Evolutionary conservation across 2,329 filamentous ascomycete species (phyloP).

Genomic region (Botrytis sinoallii): DNA sequence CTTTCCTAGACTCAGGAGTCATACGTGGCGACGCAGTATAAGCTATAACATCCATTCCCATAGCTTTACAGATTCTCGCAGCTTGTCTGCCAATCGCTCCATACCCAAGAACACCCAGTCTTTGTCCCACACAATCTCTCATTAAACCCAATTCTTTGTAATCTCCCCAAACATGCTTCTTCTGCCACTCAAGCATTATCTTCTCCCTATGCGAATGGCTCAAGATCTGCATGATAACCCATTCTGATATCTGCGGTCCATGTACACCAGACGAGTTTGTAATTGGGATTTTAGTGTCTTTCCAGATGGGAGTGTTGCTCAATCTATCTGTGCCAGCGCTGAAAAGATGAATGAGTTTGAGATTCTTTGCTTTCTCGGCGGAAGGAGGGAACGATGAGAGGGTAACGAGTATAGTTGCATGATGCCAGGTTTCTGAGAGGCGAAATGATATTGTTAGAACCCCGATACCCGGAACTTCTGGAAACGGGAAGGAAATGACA

Average conservation of each 20-base stretch:
- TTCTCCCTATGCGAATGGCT: constrained; percentile 55
- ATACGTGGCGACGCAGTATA: constrained; percentile 60
- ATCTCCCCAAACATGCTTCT: constrained; percentile 51
- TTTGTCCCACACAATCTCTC: constrained; percentile 55
- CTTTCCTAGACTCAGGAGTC: constrained; percentile 55
- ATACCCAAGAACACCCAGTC: constrained; percentile 50
- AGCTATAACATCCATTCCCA: constrained; percentile 63
- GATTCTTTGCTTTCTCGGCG: constrained; percentile 31
- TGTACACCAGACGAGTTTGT: constrained; percentile 40
- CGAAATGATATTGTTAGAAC: background rate
- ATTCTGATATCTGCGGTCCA: constrained; percentile 62
- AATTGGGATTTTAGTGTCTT: constrained; percentile 37
- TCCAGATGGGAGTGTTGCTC: constrained; percentile 34
- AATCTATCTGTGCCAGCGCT: constrained; percentile 39
- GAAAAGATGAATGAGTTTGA: constrained; percentile 40
- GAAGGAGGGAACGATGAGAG: constrained; percentile 32
- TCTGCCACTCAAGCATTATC: constrained; percentile 55
- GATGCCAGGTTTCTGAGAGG: constrained; percentile 29
- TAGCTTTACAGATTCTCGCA: constrained; percentile 50
- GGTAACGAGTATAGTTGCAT: constrained; percentile 39
- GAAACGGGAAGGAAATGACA: background rate
- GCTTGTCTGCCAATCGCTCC: constrained; percentile 42
- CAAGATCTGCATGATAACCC: constrained; percentile 61
- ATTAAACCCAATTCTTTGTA: constrained; percentile 38
- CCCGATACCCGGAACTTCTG: background rate